Conservation (phyloP, 352 stramenopile species). For the Phytophthora brassicae region DNA sequence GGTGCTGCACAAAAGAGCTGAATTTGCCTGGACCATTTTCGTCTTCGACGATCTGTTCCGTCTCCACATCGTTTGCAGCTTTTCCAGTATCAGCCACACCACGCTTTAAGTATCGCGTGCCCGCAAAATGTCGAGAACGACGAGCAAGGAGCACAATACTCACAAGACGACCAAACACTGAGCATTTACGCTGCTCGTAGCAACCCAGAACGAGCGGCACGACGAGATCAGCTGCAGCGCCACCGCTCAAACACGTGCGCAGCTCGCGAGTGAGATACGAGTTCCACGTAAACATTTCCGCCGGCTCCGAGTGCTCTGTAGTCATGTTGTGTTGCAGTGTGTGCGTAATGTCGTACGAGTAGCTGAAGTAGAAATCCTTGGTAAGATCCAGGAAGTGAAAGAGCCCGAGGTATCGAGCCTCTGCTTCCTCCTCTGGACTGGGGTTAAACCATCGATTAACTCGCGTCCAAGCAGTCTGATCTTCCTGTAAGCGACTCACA, state of each 20-base stretch:
- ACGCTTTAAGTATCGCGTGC: constrained; percentile 98
- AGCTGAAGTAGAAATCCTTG: constrained; percentile 99
- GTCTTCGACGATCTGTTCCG: constrained; percentile 96
- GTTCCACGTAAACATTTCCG: constrained; percentile 98
- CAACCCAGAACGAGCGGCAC: constrained; percentile 93
- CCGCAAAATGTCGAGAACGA: constrained; percentile 97
- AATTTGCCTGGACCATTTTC: constrained; percentile 91
- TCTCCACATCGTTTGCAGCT: constrained; percentile 99
- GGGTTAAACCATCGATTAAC: constrained; percentile 86
- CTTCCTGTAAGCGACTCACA: constrained; percentile 59
- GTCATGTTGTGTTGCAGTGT: constrained; percentile 98
- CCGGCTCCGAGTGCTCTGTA: constrained; percentile 65
- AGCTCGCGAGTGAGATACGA: constrained; percentile 95
- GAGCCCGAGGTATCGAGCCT: constrained; percentile 92
- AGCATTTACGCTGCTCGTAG: constrained; percentile 96
- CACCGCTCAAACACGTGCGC: constrained; percentile 75
- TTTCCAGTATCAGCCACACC: constrained; percentile 97
- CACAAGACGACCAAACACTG: constrained; percentile 94
- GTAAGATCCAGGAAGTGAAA: constrained; percentile 99
- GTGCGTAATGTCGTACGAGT: constrained; percentile 98
- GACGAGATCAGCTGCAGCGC: constrained; percentile 86
- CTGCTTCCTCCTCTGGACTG: constrained; percentile 79
- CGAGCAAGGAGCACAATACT: constrained; percentile 96
- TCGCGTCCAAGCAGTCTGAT: constrained; percentile 61
- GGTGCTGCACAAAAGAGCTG: constrained; percentile 97